Base-by-base conservation (phyloP, 208 protist species). In the Trypanosoma boissoni region DNA sequence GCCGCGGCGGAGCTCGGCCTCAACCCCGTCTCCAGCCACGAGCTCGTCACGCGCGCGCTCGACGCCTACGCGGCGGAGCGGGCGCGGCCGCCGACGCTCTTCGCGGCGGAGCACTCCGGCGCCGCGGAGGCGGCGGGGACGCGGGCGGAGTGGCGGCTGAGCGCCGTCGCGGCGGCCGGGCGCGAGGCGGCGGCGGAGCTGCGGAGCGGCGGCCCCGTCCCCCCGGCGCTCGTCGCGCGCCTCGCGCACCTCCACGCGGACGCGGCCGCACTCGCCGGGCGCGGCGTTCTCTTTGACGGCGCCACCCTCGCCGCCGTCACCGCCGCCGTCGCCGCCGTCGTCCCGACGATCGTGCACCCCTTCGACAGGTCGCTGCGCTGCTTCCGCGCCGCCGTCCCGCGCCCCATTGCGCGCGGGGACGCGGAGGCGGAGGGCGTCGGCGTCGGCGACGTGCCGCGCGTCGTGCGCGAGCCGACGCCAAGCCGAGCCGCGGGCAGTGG, bases 241-340 rank as follows among this genome's bases (percentile, higher is more conserved):
- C 34, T 39, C 12, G 34, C 12, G 34, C 34, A 12, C 34, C 34
- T 39, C 34, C 8, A 6, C 34, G 34, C 34, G 8, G 34, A 39
- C 34, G 34, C 6, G 8, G 34, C 34, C n/a, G n/a, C n/a, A n/a
- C n/a, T n/a, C n/a, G n/a, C n/a, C n/a, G n/a, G n/a, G n/a, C n/a
- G n/a, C n/a, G n/a, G 83, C 6, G 36, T 94, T 43, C 58, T 94
- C 3, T 68, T 94, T 36, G 88, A 94, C 18, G 81, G 82, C 7
- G 69, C 83, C 3, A 53, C 86, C 12, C 2, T 63, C 46, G 39
- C 50, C 59, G 21, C 21, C 66, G 14, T 4, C 42, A 3, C 53
- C 50, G 8, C 24, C 43, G 0, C 9, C 26, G 10, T 9, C 31
- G 2, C 10, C 24, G 3, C 12, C 48, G n/a, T 18, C 41, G 31